These are phyloP conservation scores for Aspergillus tanneri DNA, from an alignment of 2,329 filamentous ascomycete genomes.

Conservation along the genomic window DNA sequence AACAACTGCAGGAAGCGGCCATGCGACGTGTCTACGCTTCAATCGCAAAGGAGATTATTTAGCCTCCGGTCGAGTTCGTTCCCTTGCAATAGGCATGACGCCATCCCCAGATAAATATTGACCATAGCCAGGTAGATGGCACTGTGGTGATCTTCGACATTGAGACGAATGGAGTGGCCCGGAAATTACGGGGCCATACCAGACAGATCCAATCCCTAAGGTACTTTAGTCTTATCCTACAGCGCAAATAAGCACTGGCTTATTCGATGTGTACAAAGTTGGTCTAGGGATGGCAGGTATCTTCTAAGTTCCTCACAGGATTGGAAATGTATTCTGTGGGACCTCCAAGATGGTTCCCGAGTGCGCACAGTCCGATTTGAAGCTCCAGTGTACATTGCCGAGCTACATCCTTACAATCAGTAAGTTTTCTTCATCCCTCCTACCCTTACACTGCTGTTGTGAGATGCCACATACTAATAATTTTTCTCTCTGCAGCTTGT, in stretches of 20 bases:
- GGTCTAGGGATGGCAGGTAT: slow-evolving; percentile 89
- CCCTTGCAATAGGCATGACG: background rate
- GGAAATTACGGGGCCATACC: slow-evolving; percentile 89
- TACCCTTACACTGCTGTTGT: background rate
- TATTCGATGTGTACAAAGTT: slow-evolving; percentile 51
- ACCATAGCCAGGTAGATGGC: slow-evolving; percentile 64
- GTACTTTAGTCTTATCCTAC: slow-evolving; percentile 28
- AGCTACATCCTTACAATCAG: slow-evolving; percentile 89
- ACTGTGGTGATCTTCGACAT: slow-evolving; percentile 95
- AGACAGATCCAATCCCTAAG: slow-evolving; percentile 88
- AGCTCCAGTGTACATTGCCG: slow-evolving; percentile 91
- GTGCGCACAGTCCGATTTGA: slow-evolving; percentile 86
- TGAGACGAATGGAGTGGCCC: slow-evolving; percentile 93
- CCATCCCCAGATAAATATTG: slow-evolving; percentile 9
- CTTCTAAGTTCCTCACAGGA: slow-evolving; percentile 90
- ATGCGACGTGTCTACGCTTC: slow-evolving; percentile 73
- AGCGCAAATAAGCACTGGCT: background rate
- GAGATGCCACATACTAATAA: background rate
- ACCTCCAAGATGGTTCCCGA: slow-evolving; percentile 70
- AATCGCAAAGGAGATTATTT: slow-evolving; percentile 93
- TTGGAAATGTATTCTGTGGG: slow-evolving; percentile 96
- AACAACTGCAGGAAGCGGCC: slow-evolving; percentile 54
- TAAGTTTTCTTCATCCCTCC: slow-evolving; percentile 44
- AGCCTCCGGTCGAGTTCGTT: slow-evolving; percentile 76
- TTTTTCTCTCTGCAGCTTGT: slow-evolving; percentile 54